Conservation (phyloP, 176 grass and related monocot genomes). For the Lolium rigidum region DNA sequence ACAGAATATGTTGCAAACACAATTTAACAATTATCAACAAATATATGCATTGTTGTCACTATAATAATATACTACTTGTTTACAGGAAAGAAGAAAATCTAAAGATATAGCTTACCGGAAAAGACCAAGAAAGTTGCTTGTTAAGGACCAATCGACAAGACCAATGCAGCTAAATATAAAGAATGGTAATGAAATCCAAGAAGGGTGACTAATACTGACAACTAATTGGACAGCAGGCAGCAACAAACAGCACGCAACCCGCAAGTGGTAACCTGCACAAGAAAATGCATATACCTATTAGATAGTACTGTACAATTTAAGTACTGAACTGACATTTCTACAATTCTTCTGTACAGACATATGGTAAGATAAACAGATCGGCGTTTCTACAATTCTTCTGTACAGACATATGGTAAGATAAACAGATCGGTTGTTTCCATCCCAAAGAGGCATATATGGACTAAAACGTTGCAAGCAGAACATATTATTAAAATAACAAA, state of each 20-base stretch:
- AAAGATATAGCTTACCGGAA: slow-evolving; percentile 73
- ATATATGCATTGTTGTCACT: slow-evolving; percentile 6
- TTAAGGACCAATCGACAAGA: slow-evolving; percentile 97
- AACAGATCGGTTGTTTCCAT: slow-evolving; percentile 16
- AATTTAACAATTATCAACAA: slow-evolving; percentile 38
- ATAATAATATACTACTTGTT: slow-evolving; percentile 32
- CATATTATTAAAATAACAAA: background rate
- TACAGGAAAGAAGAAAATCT: slow-evolving; percentile 22
- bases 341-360: slow-evolving; percentile 27
- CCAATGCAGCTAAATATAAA: slow-evolving; percentile 98
- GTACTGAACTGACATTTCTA: slow-evolving; percentile 22
- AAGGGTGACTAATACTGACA: slow-evolving; percentile 94
- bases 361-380: slow-evolving; percentile 25
- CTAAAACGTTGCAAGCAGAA: slow-evolving; percentile 26
- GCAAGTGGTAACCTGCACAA: slow-evolving; percentile 84
- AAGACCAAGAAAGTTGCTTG: slow-evolving; percentile 97
- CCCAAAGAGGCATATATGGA: background rate
- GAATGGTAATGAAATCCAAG: slow-evolving; percentile 95
- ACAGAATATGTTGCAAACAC: slow-evolving; percentile 34
- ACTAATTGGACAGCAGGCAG: slow-evolving; percentile 86
- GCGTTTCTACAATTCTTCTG: background rate
- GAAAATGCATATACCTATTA: slow-evolving; percentile 47
- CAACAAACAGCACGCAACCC: slow-evolving; percentile 83
- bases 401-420: slow-evolving; percentile 20
- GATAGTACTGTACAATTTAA: slow-evolving; percentile 19